phyloP scores from a whole-genome alignment of 2,329 filamentous ascomycete genomes.

The Colletotrichum sp. region DNA sequence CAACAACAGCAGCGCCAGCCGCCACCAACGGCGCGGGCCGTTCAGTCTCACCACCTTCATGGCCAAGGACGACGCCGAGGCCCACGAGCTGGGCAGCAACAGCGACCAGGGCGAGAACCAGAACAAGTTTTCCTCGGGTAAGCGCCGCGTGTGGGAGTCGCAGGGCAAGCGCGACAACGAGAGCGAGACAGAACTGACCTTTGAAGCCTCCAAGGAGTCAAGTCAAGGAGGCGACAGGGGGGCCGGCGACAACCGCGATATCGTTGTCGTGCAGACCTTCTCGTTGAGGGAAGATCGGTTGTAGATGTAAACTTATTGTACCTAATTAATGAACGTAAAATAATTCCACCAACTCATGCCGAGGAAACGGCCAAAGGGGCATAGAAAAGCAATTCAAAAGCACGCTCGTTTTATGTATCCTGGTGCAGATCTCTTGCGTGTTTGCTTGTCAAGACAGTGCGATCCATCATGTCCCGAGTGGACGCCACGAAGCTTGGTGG shows the following conservation, averaged over 20 bases:
- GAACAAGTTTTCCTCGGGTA: background rate
- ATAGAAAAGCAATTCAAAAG: background rate
- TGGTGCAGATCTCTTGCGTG: background rate
- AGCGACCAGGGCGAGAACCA: background rate
- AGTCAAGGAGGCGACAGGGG: background rate
- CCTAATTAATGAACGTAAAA: background rate
- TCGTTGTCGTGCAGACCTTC: slow-evolving; percentile 12
- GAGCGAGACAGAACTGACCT: slow-evolving; percentile 21
- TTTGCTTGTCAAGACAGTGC: background rate
- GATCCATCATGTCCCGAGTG: no score
- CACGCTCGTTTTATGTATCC: background rate
- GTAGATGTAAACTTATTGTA: background rate
- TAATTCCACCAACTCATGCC: background rate
- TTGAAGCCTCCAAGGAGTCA: slow-evolving; percentile 12
- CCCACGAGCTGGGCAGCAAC: background rate
- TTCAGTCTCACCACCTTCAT: slow-evolving; percentile 33
- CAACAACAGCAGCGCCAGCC: background rate
- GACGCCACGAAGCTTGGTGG: background rate
- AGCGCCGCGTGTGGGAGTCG: slow-evolving; percentile 16
- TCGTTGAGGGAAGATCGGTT: slow-evolving; percentile 7
- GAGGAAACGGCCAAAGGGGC: background rate
- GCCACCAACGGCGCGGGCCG: slow-evolving; percentile 18
- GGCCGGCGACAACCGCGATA: background rate
- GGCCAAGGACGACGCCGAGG: slow-evolving; percentile 24
- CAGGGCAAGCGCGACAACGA: slow-evolving; percentile 15